Base-by-base conservation (phyloP, 2,329 filamentous ascomycete genomes). In the Fusarium pseudograminearum region DNA sequence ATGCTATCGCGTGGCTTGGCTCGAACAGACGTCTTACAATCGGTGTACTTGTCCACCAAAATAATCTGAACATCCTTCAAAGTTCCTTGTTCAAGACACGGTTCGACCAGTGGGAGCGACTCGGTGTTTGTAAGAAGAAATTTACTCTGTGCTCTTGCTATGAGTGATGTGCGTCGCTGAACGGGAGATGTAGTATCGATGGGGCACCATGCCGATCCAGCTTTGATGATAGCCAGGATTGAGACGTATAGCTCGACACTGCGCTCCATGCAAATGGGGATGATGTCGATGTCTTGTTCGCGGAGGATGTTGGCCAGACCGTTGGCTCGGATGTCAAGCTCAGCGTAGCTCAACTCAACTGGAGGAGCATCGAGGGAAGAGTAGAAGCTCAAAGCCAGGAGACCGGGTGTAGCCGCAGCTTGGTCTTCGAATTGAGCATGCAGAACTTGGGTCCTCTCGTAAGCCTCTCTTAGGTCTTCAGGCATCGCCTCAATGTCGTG, bases 351-450 rank as follows among this genome's bases (percentile, higher is more conserved):
- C 30, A 69, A 14, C 7, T 60, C 40, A 1, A 52, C 2, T 0
- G 65, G 65, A 8, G 59, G n/a, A 0, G 33, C 24, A 7, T 52
- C 53, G 1, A 68, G 30, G 4, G 65, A 65, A 0, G 40, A 36
- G 22, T 68, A 46, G 24, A 68, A 68, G 16, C 48, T 68, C 6
- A 68, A 15, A 6, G 65, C 65, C 1, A 60, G 2, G 1, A 64
- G 44, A 3, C 60, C 30, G 0, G 65, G 65, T 2, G 59, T 69
- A 2, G 26, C 7, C 4, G 12, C 15, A 41, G 65, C 48, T 31
- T 65, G 65, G n/a, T 69, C 31, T 16, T 68, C 65, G 7, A 68
- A 68, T 9, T 68, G 65, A 2, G 53, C n/a, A 22, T 69, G 65
- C 3, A 62, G 11, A 5, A 62, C n/a, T 2, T 45, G n/a, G 14